A percentile compares a stretch with the other conserved stretches of the same genome.
Conservation (phyloP, 768 basidiomycete genomes). For the Panaeolus papilionaceus region DNA sequence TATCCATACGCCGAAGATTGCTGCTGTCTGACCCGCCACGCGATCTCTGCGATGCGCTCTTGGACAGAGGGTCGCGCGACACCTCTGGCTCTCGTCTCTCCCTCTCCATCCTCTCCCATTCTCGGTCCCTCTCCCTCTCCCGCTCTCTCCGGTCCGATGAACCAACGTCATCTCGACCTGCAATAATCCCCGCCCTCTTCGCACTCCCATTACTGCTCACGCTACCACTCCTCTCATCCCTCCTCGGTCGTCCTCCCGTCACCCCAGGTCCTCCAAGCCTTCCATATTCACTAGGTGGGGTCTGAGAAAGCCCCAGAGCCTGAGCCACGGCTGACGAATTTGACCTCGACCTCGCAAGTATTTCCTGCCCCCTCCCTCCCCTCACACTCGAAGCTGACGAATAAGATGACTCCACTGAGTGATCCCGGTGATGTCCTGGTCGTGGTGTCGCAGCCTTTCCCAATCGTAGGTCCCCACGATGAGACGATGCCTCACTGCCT, state of each 20-base stretch:
- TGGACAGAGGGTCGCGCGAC: slow-evolving; percentile 27
- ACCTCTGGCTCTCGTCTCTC: slow-evolving; percentile 22
- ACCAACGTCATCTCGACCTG: slow-evolving; percentile 22
- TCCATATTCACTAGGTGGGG: slow-evolving; percentile 44
- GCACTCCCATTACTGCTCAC: slow-evolving; percentile 36
- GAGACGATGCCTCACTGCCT: slow-evolving; percentile 14
- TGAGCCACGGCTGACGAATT: slow-evolving; percentile 47
- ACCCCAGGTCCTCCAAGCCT: slow-evolving; percentile 47
- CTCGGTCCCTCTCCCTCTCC: slow-evolving; percentile 28
- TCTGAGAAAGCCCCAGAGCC: slow-evolving; percentile 50
- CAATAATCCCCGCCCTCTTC: slow-evolving; percentile 30
- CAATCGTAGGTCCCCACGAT: background rate
- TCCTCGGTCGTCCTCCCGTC: slow-evolving; percentile 27
- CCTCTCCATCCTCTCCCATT: slow-evolving; percentile 27
- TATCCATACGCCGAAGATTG: slow-evolving; percentile 18
- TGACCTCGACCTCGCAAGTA: slow-evolving; percentile 29
- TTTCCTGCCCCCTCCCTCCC: slow-evolving; percentile 19
- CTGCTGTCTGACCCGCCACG: slow-evolving; percentile 19
- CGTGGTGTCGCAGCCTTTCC: background rate
- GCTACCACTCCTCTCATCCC: slow-evolving; percentile 36
- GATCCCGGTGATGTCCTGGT: slow-evolving; percentile 24
- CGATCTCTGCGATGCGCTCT: slow-evolving; percentile 38
- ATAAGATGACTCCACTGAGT: slow-evolving; percentile 32
- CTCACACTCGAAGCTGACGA: slow-evolving; percentile 30
- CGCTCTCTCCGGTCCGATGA: background rate